phyloP scores from a whole-genome alignment of 176 grass and related monocot species.

The Typha latifolia region DNA sequence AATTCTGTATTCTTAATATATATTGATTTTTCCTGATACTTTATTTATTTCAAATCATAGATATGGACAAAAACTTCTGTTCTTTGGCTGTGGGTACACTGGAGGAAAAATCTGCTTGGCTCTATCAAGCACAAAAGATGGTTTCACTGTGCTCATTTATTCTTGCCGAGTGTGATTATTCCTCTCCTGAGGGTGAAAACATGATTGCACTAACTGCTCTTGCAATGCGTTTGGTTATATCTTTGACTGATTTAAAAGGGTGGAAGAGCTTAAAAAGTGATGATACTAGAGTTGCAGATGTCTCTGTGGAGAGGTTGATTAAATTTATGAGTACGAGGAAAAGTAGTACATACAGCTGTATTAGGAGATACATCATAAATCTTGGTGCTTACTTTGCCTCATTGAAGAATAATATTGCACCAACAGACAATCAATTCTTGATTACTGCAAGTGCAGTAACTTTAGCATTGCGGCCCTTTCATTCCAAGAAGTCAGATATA shows the following conservation, averaged over 20 bases:
- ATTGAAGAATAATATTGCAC: slow-evolving; percentile 31
- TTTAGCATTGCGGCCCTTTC: slow-evolving; percentile 71
- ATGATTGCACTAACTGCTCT: slow-evolving; percentile 42
- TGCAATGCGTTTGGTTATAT: slow-evolving; percentile 73
- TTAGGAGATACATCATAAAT: slow-evolving; percentile 58
- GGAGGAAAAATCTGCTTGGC: slow-evolving; percentile 82
- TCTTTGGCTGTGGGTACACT: slow-evolving; percentile 45
- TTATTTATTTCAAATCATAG: slow-evolving; percentile 39
- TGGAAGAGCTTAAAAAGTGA: slow-evolving; percentile 60
- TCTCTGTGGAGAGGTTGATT: slow-evolving; percentile 53
- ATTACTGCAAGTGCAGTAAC: slow-evolving; percentile 80
- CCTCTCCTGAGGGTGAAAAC: slow-evolving; percentile 32
- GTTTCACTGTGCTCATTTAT: slow-evolving; percentile 78
- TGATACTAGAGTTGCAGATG: slow-evolving; percentile 37
- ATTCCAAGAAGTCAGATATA: slow-evolving; percentile 38
- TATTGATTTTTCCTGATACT: slow-evolving; percentile 1
- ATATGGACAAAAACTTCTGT: slow-evolving; percentile 69
- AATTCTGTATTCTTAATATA: not conserved
- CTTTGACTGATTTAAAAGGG: slow-evolving; percentile 73
- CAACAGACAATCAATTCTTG: slow-evolving; percentile 51
- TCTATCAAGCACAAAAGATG: slow-evolving; percentile 68
- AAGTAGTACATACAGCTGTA: slow-evolving; percentile 53
- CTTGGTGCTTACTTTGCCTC: slow-evolving; percentile 33
- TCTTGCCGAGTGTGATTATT: slow-evolving; percentile 59
- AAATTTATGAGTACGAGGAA: slow-evolving; percentile 44